These are phyloP conservation scores for Chloris gayana DNA, from an alignment of 176 grass and related monocot species.

Conservation along the genomic window DNA sequence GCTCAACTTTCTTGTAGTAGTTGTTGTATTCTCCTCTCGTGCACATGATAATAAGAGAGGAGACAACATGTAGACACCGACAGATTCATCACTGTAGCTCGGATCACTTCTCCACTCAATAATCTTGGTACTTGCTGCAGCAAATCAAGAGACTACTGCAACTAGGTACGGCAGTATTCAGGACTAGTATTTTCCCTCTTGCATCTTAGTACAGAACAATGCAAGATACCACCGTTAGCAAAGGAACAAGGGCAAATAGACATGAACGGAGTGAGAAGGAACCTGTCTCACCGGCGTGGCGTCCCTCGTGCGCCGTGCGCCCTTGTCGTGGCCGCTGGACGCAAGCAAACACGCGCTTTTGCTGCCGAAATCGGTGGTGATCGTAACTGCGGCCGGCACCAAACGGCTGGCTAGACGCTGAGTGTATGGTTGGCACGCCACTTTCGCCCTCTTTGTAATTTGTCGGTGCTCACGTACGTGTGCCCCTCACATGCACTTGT, in stretches of 20 bases:
- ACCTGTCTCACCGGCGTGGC: not conserved
- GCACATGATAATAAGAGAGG: not conserved
- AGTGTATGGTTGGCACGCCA: slow-evolving; percentile 8
- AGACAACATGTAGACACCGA: not conserved
- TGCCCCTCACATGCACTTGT: not conserved
- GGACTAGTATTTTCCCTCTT: too few species aligned
- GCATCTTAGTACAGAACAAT: too few species aligned
- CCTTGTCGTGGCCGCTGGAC: slow-evolving; percentile 7
- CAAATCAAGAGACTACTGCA: too few species aligned
- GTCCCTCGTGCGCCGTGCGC: not conserved
- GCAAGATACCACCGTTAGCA: slow-evolving; percentile 12
- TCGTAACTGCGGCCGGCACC: slow-evolving; percentile 16
- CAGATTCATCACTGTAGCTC: not conserved
- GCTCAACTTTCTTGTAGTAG: not conserved
- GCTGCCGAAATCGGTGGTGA: not conserved
- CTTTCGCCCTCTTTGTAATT: slow-evolving; percentile 6
- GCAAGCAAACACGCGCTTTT: not conserved
- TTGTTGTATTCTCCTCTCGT: not conserved
- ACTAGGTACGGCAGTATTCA: too few species aligned
- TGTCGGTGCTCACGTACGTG: not conserved
- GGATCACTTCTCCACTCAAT: not conserved
- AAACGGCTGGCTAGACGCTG: not conserved
- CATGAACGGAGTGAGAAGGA: not conserved
- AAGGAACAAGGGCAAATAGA: slow-evolving; percentile 27
- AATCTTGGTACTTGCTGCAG: not conserved